A percentile compares a stretch with the other conserved stretches of the same genome.
Evolutionary conservation across 805 yeast genomes (phyloP).

Genomic region (Zygoascus tannicola): DNA sequence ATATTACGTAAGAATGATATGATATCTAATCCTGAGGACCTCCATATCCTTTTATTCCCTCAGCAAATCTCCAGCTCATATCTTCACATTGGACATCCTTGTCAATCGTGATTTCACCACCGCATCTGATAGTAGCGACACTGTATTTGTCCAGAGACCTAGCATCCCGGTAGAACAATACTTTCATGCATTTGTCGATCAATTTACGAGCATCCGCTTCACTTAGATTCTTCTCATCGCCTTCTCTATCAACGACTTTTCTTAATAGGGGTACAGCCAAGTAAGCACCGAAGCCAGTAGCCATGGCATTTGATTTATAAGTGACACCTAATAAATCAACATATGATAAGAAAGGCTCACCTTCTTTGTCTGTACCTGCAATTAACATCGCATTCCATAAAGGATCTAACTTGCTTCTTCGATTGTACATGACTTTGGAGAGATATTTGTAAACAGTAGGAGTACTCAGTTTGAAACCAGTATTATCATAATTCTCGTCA

Average conservation of each 20-base stretch:
- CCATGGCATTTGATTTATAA: slow-evolving; percentile 77
- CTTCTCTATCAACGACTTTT: slow-evolving; percentile 69
- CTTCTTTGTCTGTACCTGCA: slow-evolving; percentile 72
- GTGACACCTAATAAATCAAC: slow-evolving; percentile 90
- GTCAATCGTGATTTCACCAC: slow-evolving; percentile 47
- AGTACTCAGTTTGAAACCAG: slow-evolving; percentile 65
- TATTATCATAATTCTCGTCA: slow-evolving; percentile 69
- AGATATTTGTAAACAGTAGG: slow-evolving; percentile 81
- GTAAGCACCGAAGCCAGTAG: slow-evolving; percentile 95
- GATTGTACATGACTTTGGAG: slow-evolving; percentile 70
- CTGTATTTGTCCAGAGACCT: slow-evolving; percentile 83
- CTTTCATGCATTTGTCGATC: slow-evolving; percentile 85
- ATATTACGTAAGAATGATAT: too few species aligned
- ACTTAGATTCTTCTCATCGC: slow-evolving; percentile 57
- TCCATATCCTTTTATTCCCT: slow-evolving; percentile 84
- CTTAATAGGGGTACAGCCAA: slow-evolving; percentile 89
- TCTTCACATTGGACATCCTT: slow-evolving; percentile 58
- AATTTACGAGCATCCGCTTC: slow-evolving; percentile 69
- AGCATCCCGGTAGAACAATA: slow-evolving; percentile 91
- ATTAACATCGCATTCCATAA: slow-evolving; percentile 91
- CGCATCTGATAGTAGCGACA: slow-evolving; percentile 62
- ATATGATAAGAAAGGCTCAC: slow-evolving; percentile 66
- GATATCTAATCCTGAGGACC: slow-evolving; percentile 38
- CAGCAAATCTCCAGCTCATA: slow-evolving; percentile 87
- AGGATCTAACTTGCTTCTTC: slow-evolving; percentile 92